A percentile compares a stretch with the other conserved stretches of the same genome.
phyloP scores from a whole-genome alignment of 1,139 yeast species.

The Groenewaldozyma auringiensis region DNA sequence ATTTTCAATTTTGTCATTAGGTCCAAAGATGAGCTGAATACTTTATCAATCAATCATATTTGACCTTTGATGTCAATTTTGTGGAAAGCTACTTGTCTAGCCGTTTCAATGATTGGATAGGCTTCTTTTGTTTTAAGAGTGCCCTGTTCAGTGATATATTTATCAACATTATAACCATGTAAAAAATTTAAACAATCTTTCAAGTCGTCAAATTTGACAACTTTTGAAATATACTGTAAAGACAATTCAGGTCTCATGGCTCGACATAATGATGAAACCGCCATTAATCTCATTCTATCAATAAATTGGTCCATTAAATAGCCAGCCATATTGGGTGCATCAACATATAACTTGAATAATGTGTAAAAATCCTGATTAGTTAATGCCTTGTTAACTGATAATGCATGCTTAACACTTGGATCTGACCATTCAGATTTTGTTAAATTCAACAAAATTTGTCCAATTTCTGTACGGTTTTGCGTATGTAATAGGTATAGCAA shows the following conservation, averaged over 20 bases:
- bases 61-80: slow-evolving; percentile 93
- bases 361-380: slow-evolving; percentile 45
- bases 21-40: slow-evolving; percentile 15
- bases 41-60: slow-evolving; percentile 32
- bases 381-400: slow-evolving; percentile 39
- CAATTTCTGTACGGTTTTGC: slow-evolving; percentile 41
- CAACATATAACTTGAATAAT: slow-evolving; percentile 41
- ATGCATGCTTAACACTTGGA: slow-evolving; percentile 38
- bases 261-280: slow-evolving; percentile 51
- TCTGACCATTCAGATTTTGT: slow-evolving; percentile 22
- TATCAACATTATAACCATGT: slow-evolving; percentile 34
- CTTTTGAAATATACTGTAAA: slow-evolving; percentile 38
- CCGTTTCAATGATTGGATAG: slow-evolving; percentile 39
- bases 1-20: slow-evolving; percentile 34
- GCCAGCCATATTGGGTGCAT: slow-evolving; percentile 37
- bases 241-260: slow-evolving; percentile 50
- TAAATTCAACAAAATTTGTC: slow-evolving; percentile 24
- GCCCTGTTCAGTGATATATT: slow-evolving; percentile 27
- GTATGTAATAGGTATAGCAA: slow-evolving; percentile 74
- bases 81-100: slow-evolving; percentile 41
- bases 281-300: slow-evolving; percentile 51
- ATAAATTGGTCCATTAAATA: slow-evolving; percentile 42
- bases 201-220: slow-evolving; percentile 40
- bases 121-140: slow-evolving; percentile 36
- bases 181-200: slow-evolving; percentile 38